phyloP scores from a whole-genome alignment of 225 moss, liverwort and hornwort species.

The Marchantia paleacea region DNA sequence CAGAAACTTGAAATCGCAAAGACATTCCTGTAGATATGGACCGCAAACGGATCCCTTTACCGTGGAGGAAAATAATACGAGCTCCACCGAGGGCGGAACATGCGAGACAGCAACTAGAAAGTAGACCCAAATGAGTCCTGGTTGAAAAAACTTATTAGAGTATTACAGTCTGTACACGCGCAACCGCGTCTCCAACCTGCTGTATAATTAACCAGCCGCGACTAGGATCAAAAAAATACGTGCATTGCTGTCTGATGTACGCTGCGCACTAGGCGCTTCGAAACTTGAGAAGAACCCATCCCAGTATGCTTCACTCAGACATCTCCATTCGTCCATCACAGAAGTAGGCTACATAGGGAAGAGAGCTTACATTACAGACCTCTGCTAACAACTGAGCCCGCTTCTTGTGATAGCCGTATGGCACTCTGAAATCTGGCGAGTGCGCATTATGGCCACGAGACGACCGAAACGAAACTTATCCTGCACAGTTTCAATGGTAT shows the following conservation, averaged over 20 bases:
- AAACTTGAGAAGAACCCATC: not conserved
- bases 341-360: not conserved
- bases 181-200: not conserved
- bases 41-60: not conserved
- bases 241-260: not conserved
- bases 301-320: not conserved
- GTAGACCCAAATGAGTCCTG: too few species aligned
- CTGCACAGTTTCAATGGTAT: not conserved
- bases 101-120: too few species aligned
- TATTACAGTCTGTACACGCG: not conserved
- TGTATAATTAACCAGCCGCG: not conserved
- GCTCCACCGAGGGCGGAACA: too few species aligned
- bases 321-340: too few species aligned
- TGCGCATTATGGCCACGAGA: slow-evolving; percentile 5
- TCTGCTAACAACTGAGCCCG: not conserved
- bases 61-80: too few species aligned
- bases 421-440: not conserved
- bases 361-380: slow-evolving; percentile 12
- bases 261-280: too few species aligned
- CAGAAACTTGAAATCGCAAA: not conserved
- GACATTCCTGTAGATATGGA: not conserved
- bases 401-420: not conserved
- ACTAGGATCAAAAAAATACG: not conserved
- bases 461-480: not conserved
- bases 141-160: too few species aligned